Conservation (phyloP, 257 asterid species). For the Primulina tabacum region DNA sequence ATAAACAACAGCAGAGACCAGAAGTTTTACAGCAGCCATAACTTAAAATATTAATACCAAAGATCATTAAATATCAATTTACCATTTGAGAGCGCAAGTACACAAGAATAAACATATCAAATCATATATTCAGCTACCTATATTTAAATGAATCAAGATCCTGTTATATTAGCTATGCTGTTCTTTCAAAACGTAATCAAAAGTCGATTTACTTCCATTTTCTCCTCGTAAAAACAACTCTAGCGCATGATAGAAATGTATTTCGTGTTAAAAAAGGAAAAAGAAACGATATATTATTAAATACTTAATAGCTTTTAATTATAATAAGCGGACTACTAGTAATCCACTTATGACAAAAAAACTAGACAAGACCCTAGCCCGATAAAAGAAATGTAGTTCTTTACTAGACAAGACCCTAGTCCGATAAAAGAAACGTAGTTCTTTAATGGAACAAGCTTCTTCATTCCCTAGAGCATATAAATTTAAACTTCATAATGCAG, state of each 20-base stretch:
- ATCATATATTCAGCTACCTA: background rate
- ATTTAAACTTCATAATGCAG: background rate
- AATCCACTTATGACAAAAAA: no score
- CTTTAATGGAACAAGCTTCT: background rate
- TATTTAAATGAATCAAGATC: background rate
- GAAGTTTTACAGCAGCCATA: slow-evolving; percentile 18
- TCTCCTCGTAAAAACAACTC: background rate
- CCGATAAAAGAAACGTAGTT: background rate
- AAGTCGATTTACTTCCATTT: background rate
- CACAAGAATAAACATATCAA: background rate
- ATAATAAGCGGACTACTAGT: no score
- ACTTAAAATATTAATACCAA: slow-evolving; percentile 6
- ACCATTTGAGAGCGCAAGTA: no score
- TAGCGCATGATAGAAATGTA: background rate
- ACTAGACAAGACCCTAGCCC: no score
- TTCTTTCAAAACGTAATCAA: background rate
- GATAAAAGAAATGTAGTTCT: no score
- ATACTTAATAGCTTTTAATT: no score
- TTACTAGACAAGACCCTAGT: no score
- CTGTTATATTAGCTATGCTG: background rate
- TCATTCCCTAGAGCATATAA: background rate
- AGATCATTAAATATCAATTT: background rate
- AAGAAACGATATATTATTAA: no score
- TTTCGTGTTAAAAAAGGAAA: no score
- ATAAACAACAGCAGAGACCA: slow-evolving; percentile 29